Conservation (phyloP, 768 basidiomycete species). For the Trametes sanguinea region DNA sequence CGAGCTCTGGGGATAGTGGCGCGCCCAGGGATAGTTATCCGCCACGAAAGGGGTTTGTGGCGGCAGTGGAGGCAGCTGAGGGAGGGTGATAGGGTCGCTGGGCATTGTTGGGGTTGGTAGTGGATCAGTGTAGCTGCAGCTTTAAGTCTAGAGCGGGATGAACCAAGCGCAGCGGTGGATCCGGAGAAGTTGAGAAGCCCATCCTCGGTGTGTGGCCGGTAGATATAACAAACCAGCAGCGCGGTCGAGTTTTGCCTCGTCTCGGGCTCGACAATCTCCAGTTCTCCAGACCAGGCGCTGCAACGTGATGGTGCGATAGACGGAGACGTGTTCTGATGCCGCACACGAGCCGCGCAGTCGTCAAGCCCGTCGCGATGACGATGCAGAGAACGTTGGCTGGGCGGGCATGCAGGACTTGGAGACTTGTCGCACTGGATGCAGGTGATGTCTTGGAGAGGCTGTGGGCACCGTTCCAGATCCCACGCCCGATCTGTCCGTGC, state of each 20-base stretch:
- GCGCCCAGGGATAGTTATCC: slow-evolving; percentile 8
- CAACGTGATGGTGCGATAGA: slow-evolving; percentile 6
- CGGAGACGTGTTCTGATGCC: slow-evolving; percentile 17
- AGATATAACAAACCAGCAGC: slow-evolving; percentile 8
- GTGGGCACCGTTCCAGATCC: slow-evolving; percentile 5
- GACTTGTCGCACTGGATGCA: slow-evolving; percentile 6
- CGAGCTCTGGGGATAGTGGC: slow-evolving; percentile 10
- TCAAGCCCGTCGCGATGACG: slow-evolving; percentile 24
- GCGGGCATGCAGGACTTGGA: background rate
- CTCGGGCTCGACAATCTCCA: slow-evolving; percentile 20
- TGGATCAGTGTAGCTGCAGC: background rate
- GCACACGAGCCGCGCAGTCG: slow-evolving; percentile 6
- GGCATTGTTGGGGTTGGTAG: background rate
- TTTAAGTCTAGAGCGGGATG: background rate
- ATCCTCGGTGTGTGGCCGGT: background rate
- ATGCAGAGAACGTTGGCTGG: slow-evolving; percentile 9
- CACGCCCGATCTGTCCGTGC: background rate
- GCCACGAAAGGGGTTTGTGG: slow-evolving; percentile 9
- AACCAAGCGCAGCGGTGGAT: background rate
- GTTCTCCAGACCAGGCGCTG: slow-evolving; percentile 9
- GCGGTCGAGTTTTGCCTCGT: slow-evolving; percentile 21
- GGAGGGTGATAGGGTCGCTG: background rate
- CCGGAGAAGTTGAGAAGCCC: slow-evolving; percentile 13
- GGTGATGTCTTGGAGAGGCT: slow-evolving; percentile 2
- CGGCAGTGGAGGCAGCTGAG: slow-evolving; percentile 8